These are phyloP conservation scores for Crataegus laevigata DNA, from an alignment of 306 rosid species.

Conservation along the genomic window DNA sequence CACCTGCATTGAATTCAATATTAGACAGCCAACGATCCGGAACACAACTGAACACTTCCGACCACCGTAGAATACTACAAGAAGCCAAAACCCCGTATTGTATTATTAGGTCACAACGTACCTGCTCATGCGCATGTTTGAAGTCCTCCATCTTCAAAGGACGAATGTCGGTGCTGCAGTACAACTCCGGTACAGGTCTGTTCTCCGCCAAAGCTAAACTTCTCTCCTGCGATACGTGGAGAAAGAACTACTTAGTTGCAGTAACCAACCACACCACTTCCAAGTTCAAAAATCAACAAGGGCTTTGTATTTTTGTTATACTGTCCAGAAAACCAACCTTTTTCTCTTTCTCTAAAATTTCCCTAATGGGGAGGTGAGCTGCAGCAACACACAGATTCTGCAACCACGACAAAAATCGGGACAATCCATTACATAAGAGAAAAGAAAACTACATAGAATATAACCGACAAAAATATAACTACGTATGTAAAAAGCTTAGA, in stretches of 20 bases:
- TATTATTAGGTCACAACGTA: background rate
- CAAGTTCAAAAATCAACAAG: background rate
- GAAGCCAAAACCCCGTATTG: background rate
- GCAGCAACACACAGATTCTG: conserved; percentile 91
- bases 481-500: background rate
- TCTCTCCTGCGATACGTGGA: conserved; percentile 54
- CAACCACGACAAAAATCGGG: conserved; percentile 23
- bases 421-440: background rate
- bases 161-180: conserved; percentile 65
- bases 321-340: conserved; percentile 37
- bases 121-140: conserved; percentile 86
- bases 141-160: conserved; percentile 78
- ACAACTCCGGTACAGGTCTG: conserved; percentile 54
- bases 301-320: background rate
- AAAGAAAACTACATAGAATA: background rate
- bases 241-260: background rate
- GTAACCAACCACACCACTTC: background rate
- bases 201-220: conserved; percentile 50
- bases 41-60: background rate
- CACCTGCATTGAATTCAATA: conserved; percentile 39
- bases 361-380: conserved; percentile 86
- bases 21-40: background rate
- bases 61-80: background rate
- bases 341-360: conserved; percentile 86
- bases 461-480: background rate